A percentile compares a stretch with the other conserved stretches of the same genome.
These are phyloP conservation scores for Calycina marina DNA, from an alignment of 2,329 filamentous ascomycete genomes.

Conservation along the genomic window DNA sequence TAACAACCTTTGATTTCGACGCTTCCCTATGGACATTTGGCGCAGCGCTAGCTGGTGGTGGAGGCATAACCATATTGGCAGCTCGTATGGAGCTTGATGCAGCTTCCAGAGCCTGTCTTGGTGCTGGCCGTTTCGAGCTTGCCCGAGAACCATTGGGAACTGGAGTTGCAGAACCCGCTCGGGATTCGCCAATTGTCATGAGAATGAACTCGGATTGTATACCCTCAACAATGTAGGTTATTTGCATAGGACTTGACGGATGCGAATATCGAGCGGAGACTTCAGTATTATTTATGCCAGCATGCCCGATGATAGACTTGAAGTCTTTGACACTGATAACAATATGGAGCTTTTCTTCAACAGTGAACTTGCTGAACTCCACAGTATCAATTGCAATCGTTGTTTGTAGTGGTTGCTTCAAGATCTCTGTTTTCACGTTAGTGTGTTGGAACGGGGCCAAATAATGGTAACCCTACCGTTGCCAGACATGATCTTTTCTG, in stretches of 20 bases:
- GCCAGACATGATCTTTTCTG: constrained; percentile 60
- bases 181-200: constrained; percentile 61
- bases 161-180: constrained; percentile 16
- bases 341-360: constrained; percentile 64
- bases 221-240: constrained; percentile 54
- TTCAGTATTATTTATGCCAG: constrained; percentile 51
- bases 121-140: constrained; percentile 15
- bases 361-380: constrained; percentile 61
- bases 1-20: constrained; percentile 23
- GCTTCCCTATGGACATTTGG: constrained; percentile 11
- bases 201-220: constrained; percentile 64
- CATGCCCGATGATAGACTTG: constrained; percentile 63
- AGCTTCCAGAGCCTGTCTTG: constrained; percentile 18
- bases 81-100: constrained; percentile 15
- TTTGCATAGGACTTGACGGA: constrained; percentile 56
- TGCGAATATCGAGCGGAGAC: constrained; percentile 56
- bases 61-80: constrained; percentile 15
- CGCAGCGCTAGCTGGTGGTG: constrained; percentile 13
- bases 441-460: no score
- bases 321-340: constrained; percentile 76
- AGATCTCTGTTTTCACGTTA: constrained; percentile 48
- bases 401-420: constrained; percentile 70
- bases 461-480: constrained; percentile 32
- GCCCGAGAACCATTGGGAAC: constrained; percentile 13
- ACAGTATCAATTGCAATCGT: constrained; percentile 63